phyloP scores from a whole-genome alignment of 768 basidiomycete genomes.

The Daedaleopsis sinensis region DNA sequence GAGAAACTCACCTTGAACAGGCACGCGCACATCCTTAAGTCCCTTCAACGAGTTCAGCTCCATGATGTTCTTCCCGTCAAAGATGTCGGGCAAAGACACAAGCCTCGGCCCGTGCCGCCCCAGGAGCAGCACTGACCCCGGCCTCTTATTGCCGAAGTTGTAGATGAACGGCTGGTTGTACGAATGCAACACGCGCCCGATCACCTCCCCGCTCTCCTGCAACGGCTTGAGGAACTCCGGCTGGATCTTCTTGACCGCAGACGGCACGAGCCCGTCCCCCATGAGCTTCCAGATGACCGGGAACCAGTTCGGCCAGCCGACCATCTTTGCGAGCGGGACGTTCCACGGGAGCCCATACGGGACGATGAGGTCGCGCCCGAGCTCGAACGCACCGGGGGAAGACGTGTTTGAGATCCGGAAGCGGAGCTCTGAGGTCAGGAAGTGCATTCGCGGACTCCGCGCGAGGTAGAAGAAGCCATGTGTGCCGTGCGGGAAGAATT shows the following conservation, averaged over 20 bases:
- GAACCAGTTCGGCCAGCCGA: not conserved
- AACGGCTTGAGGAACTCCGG: not conserved
- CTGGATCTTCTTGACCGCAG: not conserved
- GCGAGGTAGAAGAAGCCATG: conserved; percentile 10
- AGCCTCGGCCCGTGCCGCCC: not conserved
- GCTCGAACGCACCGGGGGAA: not conserved
- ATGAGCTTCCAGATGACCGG: not conserved
- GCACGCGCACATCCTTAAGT: not conserved
- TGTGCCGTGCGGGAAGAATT: conserved; percentile 1
- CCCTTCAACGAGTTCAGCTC: not conserved
- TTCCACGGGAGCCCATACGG: conserved; percentile 2
- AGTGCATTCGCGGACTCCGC: not conserved
- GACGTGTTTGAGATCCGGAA: conserved; percentile 1
- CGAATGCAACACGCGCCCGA: not conserved
- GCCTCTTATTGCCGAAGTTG: not conserved
- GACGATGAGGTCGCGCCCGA: conserved; percentile 3
- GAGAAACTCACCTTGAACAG: not conserved
- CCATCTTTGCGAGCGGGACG: not conserved
- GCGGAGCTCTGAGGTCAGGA: not conserved
- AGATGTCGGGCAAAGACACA: not conserved
- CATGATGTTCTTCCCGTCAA: not conserved
- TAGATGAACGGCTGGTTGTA: not conserved
- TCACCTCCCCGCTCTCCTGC: not conserved
- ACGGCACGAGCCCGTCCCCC: not conserved
- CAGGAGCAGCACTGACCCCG: not conserved